These are phyloP conservation scores for Pythium rhizo-oryzae DNA, from an alignment of 352 stramenopile species.

Conservation along the genomic window DNA sequence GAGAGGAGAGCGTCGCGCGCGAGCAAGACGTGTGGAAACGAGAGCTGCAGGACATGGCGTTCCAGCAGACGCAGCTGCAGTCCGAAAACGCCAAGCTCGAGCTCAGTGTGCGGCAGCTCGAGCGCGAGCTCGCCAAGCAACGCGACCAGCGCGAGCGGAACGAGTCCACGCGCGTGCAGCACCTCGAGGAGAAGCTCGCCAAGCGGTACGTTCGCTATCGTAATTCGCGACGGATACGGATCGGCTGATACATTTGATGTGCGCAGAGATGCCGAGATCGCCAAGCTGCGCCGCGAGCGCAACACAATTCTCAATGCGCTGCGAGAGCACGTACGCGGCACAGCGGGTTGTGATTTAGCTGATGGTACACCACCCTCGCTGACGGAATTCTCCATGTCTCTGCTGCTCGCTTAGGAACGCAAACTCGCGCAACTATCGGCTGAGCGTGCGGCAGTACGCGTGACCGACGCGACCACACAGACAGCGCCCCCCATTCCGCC, in stretches of 20 bases:
- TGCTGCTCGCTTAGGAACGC: constrained; percentile 9
- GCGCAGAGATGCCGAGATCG: constrained; percentile 63
- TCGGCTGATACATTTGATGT: no score
- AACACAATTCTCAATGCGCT: constrained; percentile 65
- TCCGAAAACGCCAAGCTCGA: constrained; percentile 64
- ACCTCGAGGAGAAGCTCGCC: constrained; percentile 43
- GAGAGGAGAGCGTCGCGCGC: constrained; percentile 38
- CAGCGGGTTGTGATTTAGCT: not conserved
- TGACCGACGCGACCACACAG: constrained; percentile 1
- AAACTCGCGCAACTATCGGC: constrained; percentile 12
- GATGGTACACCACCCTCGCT: not conserved
- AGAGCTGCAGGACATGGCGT: constrained; percentile 54
- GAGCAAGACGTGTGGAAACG: constrained; percentile 64
- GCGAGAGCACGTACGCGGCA: constrained; percentile 38
- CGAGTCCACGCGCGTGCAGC: constrained; percentile 47
- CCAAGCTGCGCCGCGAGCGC: constrained; percentile 59
- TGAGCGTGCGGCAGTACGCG: not conserved
- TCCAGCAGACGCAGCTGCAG: constrained; percentile 53
- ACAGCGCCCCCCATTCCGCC: not conserved
- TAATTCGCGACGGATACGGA: no score
- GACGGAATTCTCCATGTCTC: not conserved
- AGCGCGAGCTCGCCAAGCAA: constrained; percentile 59
- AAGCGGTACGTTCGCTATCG: constrained; percentile 47
- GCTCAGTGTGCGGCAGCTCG: constrained; percentile 55
- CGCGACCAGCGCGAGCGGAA: constrained; percentile 43